Conservation (phyloP, 225 moss, liverwort and hornwort genomes). For the Physcomitrellopsis africana region DNA sequence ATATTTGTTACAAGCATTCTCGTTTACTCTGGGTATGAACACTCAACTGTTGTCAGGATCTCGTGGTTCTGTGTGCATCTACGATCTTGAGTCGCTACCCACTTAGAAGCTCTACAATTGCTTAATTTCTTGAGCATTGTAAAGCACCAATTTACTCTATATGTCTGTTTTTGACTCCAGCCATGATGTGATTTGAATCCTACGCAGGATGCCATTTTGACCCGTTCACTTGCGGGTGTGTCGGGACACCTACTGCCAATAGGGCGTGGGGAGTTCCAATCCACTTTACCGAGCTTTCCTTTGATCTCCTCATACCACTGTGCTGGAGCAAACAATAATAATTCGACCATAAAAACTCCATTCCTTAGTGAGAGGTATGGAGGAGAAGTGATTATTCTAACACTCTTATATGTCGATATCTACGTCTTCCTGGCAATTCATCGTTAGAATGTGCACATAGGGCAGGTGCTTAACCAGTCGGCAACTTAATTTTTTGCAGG, state of each 20-base stretch:
- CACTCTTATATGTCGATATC: background rate
- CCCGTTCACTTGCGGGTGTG: conserved; percentile 25
- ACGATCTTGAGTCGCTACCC: conserved; percentile 1
- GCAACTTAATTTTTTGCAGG: conserved; percentile 30
- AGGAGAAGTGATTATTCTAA: background rate
- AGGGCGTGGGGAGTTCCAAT: conserved; percentile 1
- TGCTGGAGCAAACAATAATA: conserved; percentile 16
- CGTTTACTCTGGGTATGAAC: too few species aligned
- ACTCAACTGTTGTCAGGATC: background rate
- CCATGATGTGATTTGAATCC: background rate
- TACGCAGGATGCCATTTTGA: conserved; percentile 28
- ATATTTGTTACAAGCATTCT: background rate
- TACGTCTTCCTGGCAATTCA: background rate
- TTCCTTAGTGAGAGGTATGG: conserved; percentile 32
- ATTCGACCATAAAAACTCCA: conserved; percentile 10
- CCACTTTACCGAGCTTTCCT: conserved; percentile 13
- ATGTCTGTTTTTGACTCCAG: background rate
- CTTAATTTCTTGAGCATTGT: conserved; percentile 1
- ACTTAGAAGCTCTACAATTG: background rate
- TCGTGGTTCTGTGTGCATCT: conserved; percentile 2
- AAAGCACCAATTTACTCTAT: background rate
- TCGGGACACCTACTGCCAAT: conserved; percentile 13
- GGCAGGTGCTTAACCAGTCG: conserved; percentile 16
- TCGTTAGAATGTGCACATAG: background rate
- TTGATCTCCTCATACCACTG: conserved; percentile 22